Base-by-base conservation (phyloP, 2,329 filamentous ascomycete genomes). In the Penicillium sp. region DNA sequence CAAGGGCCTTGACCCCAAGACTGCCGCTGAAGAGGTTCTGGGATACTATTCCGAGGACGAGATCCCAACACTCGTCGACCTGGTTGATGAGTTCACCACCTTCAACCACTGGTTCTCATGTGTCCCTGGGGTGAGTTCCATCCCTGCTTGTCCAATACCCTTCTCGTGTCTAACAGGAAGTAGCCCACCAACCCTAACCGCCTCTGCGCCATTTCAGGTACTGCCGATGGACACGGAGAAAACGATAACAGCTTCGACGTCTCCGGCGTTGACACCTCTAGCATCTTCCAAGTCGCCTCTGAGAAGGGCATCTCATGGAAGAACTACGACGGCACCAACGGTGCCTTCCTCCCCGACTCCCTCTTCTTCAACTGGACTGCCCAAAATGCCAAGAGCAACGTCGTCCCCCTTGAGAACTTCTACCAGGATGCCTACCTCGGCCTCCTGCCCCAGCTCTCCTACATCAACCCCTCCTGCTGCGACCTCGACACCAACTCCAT, bases 41-140 rank as follows among this genome's bases (percentile, higher is more conserved):
- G 76, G 78, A 70, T 81, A 81, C 64, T 82, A 82, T 64, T 76
- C 76, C 2, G 76, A 79, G 63, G 71, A 73, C 0, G 72, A 81
- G 67, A 73, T 81, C 4, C 79, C 78, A 0, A 75, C 81, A 49
- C 72, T 82, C 56, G 77, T 75, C 19, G 58, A 70, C 8, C 64
- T 82, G 63, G 72, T 74, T 38, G 72, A 81, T 56, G 76, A 81
- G 64, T 82, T 75, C 60, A 69, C 74, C 15, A 77, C 75, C 8
- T 81, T 82, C 58, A 80, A 81, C 73, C 73, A 78, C 69, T 82
- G 79, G 79, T 74, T 78, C 69, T 80, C 77, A 41, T 76, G 75
- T 59, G 65, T 79, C 23, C 76, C 77, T 2, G 79, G 79, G 2
- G 78, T 80, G 70, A 70, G 77, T 76, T 13, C 1, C n/a, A 13